phyloP scores from a whole-genome alignment of 441 rosid genomes.

The Brassica balearica region DNA sequence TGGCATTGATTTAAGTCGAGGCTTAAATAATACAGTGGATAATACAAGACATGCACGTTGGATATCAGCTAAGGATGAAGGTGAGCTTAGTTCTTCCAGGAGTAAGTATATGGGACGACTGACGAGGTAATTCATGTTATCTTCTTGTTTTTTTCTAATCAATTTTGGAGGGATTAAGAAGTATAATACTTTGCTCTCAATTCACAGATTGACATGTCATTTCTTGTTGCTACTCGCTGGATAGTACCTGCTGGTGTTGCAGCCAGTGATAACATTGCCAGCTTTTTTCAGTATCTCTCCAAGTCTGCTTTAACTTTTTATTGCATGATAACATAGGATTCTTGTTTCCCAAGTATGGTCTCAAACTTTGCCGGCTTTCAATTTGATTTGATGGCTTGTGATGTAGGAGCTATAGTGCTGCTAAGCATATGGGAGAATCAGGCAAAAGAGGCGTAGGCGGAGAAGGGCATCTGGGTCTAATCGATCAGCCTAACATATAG shows the following conservation, averaged over 20 bases:
- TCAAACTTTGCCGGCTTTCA: background rate
- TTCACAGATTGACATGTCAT: conserved; percentile 80
- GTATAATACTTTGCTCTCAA: background rate
- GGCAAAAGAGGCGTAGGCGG: conserved; percentile 74
- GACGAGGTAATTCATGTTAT: conserved; percentile 61
- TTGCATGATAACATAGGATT: background rate
- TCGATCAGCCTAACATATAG: conserved; percentile 37
- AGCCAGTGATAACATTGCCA: conserved; percentile 60
- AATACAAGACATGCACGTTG: conserved; percentile 48
- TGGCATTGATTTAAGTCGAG: conserved; percentile 63
- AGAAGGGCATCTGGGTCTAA: conserved; percentile 58
- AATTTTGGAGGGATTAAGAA: background rate
- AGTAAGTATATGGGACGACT: conserved; percentile 62
- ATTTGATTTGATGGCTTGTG: conserved; percentile 1
- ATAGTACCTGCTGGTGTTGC: conserved; percentile 74
- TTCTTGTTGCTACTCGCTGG: conserved; percentile 77
- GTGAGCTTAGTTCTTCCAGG: conserved; percentile 51
- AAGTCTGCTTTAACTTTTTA: background rate
- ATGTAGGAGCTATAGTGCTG: conserved; percentile 65
- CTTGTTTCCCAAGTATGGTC: conserved; percentile 6
- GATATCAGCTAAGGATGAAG: conserved; percentile 44
- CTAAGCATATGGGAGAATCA: conserved; percentile 74
- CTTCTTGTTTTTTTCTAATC: background rate
- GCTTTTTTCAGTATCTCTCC: conserved; percentile 10
- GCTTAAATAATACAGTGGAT: conserved; percentile 59